Percentiles rank a stretch among this genome's conserved stretches.
These are phyloP conservation scores for Priceomyces carsonii DNA, from an alignment of 805 yeast species.

Conservation along the genomic window DNA sequence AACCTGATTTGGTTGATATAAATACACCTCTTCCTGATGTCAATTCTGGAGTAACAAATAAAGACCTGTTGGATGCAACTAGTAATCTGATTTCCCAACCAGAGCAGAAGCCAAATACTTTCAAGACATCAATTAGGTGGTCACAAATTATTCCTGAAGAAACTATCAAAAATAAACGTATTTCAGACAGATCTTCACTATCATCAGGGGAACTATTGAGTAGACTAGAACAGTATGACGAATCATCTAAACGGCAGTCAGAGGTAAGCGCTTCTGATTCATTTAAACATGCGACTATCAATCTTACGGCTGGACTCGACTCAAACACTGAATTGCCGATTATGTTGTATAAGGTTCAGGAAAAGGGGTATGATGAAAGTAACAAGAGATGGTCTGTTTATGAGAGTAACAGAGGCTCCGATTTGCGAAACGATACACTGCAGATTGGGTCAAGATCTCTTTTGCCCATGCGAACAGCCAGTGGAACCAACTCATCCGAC, in stretches of 20 bases:
- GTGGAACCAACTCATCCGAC: constrained; percentile 2
- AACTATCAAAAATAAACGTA: not conserved
- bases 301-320: constrained; percentile 30
- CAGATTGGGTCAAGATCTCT: no score
- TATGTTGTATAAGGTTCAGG: constrained; percentile 31
- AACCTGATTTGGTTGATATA: constrained; percentile 15
- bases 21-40: constrained; percentile 17
- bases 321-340: constrained; percentile 26
- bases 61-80: no score
- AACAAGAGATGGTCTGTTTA: constrained; percentile 26
- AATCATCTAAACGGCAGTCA: constrained; percentile 2
- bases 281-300: constrained; percentile 3
- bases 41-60: no score
- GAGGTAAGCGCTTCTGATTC: not conserved
- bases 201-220: constrained; percentile 32
- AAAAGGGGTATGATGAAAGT: constrained; percentile 15
- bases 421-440: not conserved
- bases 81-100: constrained; percentile 69
- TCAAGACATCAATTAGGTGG: not conserved
- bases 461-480: not conserved
- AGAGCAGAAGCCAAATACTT: constrained; percentile 54
- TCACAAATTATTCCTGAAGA: not conserved
- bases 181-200: constrained; percentile 17
- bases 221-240: constrained; percentile 21
- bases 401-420: constrained; percentile 14